phyloP scores from a whole-genome alignment of 1,284 basidiomycete species.

The Ceratobasidium sp. region DNA sequence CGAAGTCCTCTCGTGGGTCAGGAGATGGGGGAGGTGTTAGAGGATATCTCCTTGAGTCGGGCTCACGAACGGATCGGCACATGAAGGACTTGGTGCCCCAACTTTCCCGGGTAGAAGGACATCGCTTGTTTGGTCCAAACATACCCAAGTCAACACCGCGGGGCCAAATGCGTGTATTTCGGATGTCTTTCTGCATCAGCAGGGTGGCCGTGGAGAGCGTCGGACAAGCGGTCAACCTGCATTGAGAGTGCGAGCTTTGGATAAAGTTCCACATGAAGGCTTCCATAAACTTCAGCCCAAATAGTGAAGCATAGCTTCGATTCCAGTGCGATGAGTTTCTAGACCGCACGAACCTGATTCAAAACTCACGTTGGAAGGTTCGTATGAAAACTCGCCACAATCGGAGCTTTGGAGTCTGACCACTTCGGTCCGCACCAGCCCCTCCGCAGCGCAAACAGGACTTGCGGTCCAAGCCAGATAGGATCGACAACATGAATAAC shows the following conservation, averaged over 20 bases:
- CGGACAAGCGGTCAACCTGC: conserved; percentile 64
- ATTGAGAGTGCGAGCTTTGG: conserved; percentile 34
- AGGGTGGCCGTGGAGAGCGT: conserved; percentile 64
- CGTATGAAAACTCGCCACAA: conserved; percentile 68
- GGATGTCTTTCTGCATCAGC: conserved; percentile 62
- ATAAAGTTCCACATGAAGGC: conserved; percentile 41
- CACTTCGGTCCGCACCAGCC: conserved; percentile 59
- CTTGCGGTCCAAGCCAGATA: conserved; percentile 67
- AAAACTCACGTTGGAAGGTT: conserved; percentile 60
- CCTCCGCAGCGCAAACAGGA: conserved; percentile 59
- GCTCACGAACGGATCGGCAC: conserved; percentile 42
- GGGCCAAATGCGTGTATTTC: conserved; percentile 66
- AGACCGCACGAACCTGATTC: conserved; percentile 58
- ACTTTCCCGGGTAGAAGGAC: conserved; percentile 57
- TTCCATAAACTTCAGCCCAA: conserved; percentile 47
- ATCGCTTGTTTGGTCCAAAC: conserved; percentile 62
- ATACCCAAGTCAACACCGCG: conserved; percentile 62
- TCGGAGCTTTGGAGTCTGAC: conserved; percentile 58
- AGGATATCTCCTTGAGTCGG: conserved; percentile 49
- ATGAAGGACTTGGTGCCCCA: conserved; percentile 59
- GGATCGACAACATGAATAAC: conserved; percentile 67
- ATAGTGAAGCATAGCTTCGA: conserved; percentile 5
- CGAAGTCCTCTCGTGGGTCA: conserved; percentile 51
- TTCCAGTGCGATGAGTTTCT: conserved; percentile 55
- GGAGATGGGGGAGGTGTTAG: conserved; percentile 60